Percentiles rank a stretch among this genome's conserved stretches.
Conservation (phyloP, 441 rosid genomes). For the Rhodomyrtus psidioides region DNA sequence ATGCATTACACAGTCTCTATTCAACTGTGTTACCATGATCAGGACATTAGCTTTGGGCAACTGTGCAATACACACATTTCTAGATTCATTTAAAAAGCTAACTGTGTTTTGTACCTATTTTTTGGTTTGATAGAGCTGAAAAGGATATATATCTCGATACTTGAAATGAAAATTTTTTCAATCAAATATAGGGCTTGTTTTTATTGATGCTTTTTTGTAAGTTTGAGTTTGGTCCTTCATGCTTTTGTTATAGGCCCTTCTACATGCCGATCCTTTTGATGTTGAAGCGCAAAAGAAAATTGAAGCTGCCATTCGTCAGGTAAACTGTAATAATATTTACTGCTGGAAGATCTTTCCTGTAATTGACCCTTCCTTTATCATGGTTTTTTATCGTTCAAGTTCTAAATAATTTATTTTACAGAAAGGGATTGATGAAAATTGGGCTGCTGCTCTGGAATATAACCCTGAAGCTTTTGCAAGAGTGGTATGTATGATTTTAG, state of each 20-base stretch:
- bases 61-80: background rate
- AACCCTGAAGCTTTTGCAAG: constrained; percentile 98
- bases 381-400: background rate
- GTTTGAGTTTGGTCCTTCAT: background rate
- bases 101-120: background rate
- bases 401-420: constrained; percentile 24
- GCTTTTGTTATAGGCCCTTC: constrained; percentile 53
- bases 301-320: constrained; percentile 98
- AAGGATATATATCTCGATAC: background rate
- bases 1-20: background rate
- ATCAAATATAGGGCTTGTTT: background rate
- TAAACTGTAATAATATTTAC: constrained; percentile 13
- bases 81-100: background rate
- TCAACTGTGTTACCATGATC: background rate
- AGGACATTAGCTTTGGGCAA: background rate
- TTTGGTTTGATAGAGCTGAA: background rate
- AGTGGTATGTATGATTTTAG: constrained; percentile 62
- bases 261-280: constrained; percentile 93
- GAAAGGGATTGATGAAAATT: constrained; percentile 99
- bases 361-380: background rate
- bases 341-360: background rate
- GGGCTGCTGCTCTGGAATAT: constrained; percentile 97
- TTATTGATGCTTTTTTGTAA: background rate
- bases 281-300: constrained; percentile 96
- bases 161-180: background rate